Percentiles rank a stretch among this genome's conserved stretches.
Conservation (phyloP, 1,284 basidiomycete genomes). For the Heterobasidion parviporum region DNA sequence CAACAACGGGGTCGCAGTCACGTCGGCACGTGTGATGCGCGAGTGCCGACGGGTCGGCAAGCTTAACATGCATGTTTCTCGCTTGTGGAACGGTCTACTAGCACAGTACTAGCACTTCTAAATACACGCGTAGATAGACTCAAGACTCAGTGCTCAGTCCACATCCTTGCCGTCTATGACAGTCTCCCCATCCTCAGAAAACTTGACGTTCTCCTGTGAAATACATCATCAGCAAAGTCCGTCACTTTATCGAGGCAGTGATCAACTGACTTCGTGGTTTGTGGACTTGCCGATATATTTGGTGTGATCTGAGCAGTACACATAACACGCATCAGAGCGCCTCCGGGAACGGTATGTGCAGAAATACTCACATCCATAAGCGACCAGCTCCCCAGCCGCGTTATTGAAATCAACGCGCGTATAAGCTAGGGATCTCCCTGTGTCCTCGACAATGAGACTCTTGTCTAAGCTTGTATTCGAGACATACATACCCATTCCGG, state of each 20-base stretch:
- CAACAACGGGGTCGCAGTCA: too few relatives aligned
- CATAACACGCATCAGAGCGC: background rate
- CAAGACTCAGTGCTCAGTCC: conserved; percentile 1
- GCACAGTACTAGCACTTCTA: too few relatives aligned
- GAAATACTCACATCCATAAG: conserved; percentile 63
- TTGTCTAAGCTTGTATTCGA: too few relatives aligned
- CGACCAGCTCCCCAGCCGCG: conserved; percentile 62
- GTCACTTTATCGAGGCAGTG: background rate
- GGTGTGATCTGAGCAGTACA: conserved; percentile 56
- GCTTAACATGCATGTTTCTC: too few relatives aligned
- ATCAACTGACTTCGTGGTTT: conserved; percentile 44
- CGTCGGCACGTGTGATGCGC: too few relatives aligned
- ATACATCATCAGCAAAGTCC: conserved; percentile 4
- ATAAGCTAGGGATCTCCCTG: conserved; percentile 80
- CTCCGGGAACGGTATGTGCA: background rate
- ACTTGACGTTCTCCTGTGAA: conserved; percentile 65
- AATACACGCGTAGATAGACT: background rate
- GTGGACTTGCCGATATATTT: conserved; percentile 81
- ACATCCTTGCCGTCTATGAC: conserved; percentile 61
- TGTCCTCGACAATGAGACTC: background rate
- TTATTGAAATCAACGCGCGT: conserved; percentile 76
- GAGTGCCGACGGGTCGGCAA: too few relatives aligned
- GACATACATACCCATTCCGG: conserved; percentile 46
- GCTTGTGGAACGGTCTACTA: too few relatives aligned
- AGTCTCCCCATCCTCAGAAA: conserved; percentile 70